Conservation (phyloP, 768 basidiomycete species). For the Lactarius hatsudake region DNA sequence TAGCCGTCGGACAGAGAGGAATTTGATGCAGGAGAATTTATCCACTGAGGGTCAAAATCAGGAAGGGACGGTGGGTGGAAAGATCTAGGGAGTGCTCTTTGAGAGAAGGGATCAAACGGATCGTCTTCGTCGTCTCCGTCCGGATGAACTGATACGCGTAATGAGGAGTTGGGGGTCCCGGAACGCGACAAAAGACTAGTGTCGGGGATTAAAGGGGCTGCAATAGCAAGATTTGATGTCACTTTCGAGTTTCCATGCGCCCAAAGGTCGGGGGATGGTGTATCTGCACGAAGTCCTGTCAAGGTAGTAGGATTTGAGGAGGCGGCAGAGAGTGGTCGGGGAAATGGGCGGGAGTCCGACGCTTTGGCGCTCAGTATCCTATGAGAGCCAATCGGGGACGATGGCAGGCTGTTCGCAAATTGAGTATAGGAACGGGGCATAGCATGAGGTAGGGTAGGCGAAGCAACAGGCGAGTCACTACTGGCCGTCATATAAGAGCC, state of each 20-base stretch:
- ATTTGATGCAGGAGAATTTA: conserved; percentile 51
- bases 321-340: conserved; percentile 73
- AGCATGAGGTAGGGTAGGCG: conserved; percentile 60
- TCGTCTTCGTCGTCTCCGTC: conserved; percentile 71
- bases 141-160: conserved; percentile 60
- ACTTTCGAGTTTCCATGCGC: conserved; percentile 66
- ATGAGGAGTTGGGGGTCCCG: conserved; percentile 64
- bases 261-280: conserved; percentile 90
- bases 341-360: conserved; percentile 82
- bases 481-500: conserved; percentile 55
- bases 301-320: conserved; percentile 58
- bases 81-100: conserved; percentile 48
- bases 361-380: conserved; percentile 88
- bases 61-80: conserved; percentile 64
- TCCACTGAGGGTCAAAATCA: conserved; percentile 59
- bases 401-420: conserved; percentile 76
- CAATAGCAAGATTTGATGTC: conserved; percentile 85
- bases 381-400: conserved; percentile 83
- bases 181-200: conserved; percentile 50
- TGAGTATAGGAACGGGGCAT: conserved; percentile 58
- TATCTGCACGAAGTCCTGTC: conserved; percentile 58
- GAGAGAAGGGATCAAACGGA: conserved; percentile 75
- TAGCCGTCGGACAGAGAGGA: conserved; percentile 53
- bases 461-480: conserved; percentile 58
- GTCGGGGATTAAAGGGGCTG: conserved; percentile 83